Percentiles rank a stretch among this genome's conserved stretches.
Evolutionary conservation across 768 basidiomycete genomes (phyloP).

Genomic region (Megacollybia marginata): DNA sequence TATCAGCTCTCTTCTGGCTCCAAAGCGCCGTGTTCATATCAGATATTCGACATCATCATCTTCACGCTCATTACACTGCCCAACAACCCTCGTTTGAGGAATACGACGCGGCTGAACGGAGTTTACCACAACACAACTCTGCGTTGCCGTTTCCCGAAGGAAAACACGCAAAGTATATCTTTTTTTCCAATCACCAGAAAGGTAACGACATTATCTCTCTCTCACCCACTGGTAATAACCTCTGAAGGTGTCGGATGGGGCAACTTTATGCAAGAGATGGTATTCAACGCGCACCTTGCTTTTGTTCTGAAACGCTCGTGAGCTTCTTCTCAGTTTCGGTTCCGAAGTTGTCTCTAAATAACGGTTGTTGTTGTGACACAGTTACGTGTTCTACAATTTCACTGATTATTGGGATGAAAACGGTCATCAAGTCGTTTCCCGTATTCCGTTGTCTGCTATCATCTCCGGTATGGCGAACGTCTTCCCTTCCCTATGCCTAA

Average conservation of each 20-base stretch:
- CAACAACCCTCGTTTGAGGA: conserved; percentile 35
- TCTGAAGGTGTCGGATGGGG: conserved; percentile 49
- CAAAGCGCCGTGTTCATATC: too few species aligned
- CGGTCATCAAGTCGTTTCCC: conserved; percentile 43
- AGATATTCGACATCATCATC: too few species aligned
- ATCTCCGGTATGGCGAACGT: conserved; percentile 34
- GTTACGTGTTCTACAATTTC: conserved; percentile 46
- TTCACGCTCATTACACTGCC: conserved; percentile 5
- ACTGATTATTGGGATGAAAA: conserved; percentile 38
- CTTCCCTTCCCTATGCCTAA: neutral
- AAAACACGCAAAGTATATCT: conserved; percentile 34
- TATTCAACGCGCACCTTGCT: conserved; percentile 45
- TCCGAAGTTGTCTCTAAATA: neutral
- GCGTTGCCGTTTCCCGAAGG: conserved; percentile 33
- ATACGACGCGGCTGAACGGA: conserved; percentile 35
- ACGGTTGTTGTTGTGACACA: conserved; percentile 20
- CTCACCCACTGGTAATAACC: conserved; percentile 16
- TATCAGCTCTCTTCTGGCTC: too few species aligned
- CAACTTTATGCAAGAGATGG: conserved; percentile 52
- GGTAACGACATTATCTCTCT: conserved; percentile 28
- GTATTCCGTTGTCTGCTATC: conserved; percentile 47
- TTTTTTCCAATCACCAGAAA: conserved; percentile 39
- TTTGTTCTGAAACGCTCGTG: conserved; percentile 40
- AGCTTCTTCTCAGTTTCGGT: conserved; percentile 11
- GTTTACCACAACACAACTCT: conserved; percentile 37